Percentiles rank a stretch among this genome's conserved stretches.
These are phyloP conservation scores for Pichia sp. DNA, from an alignment of 1,139 yeast species.

Conservation along the genomic window DNA sequence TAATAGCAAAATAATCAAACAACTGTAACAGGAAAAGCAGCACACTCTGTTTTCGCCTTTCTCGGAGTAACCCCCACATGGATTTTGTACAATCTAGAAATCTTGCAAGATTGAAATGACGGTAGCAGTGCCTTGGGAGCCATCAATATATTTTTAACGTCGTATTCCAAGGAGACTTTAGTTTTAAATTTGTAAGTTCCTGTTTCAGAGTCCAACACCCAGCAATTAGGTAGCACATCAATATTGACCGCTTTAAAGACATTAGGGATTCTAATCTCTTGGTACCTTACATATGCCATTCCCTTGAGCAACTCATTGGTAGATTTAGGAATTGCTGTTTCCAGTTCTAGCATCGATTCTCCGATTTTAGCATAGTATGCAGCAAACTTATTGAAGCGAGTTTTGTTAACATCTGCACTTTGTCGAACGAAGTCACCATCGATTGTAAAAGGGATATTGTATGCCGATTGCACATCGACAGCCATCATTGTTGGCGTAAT, in stretches of 20 bases:
- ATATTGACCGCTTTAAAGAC: conserved; percentile 5
- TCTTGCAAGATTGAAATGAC: conserved; percentile 14
- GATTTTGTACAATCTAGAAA: conserved; percentile 12
- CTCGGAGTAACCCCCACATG: neutral
- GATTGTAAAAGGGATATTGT: conserved; percentile 22
- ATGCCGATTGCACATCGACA: conserved; percentile 16
- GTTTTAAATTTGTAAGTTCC: neutral
- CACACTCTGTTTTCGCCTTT: neutral
- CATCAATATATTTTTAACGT: neutral
- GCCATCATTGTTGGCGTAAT: conserved; percentile 17
- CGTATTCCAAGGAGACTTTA: conserved; percentile 1
- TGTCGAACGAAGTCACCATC: conserved; percentile 18
- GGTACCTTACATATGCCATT: conserved; percentile 5
- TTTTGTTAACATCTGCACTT: neutral
- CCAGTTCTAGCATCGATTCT: conserved; percentile 3
- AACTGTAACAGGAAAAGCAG: conserved; percentile 9
- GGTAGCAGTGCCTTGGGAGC: conserved; percentile 13
- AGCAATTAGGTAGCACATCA: neutral
- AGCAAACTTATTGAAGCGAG: conserved; percentile 3
- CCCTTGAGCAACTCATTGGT: conserved; percentile 6
- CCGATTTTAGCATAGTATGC: conserved; percentile 10
- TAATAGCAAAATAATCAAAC: neutral
- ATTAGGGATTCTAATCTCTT: conserved; percentile 5
- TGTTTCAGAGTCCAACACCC: conserved; percentile 2
- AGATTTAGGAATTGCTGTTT: conserved; percentile 11